Percentiles rank a stretch among this genome's conserved stretches.
Evolutionary conservation across 306 rosid species (phyloP).

Genomic region (Corylus avellana): DNA sequence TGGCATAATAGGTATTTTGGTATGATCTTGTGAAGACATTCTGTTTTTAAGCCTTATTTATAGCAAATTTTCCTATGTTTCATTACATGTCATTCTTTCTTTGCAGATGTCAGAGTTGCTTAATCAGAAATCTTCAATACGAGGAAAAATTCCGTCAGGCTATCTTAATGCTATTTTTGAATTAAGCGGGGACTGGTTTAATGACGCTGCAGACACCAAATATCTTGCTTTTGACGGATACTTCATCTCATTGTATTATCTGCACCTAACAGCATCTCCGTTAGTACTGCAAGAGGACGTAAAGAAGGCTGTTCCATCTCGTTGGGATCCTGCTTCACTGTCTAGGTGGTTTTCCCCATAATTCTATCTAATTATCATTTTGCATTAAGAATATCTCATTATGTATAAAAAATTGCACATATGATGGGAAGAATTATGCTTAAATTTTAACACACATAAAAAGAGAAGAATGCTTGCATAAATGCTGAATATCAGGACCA

Average conservation of each 20-base stretch:
- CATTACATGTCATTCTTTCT: constrained; percentile 25
- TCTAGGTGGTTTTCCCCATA: constrained; percentile 55
- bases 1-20: neutral
- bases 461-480: neutral
- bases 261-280: constrained; percentile 80
- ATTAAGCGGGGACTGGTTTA: constrained; percentile 84
- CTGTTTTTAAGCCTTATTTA: constrained; percentile 20
- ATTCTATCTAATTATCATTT: neutral
- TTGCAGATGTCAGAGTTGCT: constrained; percentile 95
- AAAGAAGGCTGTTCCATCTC: constrained; percentile 85
- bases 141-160: constrained; percentile 96
- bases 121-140: constrained; percentile 77
- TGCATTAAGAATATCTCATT: neutral
- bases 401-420: neutral
- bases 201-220: constrained; percentile 77
- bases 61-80: constrained; percentile 1
- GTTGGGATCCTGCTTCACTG: constrained; percentile 91
- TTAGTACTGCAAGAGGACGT: constrained; percentile 64
- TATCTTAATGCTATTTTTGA: constrained; percentile 80
- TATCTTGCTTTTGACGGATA: constrained; percentile 85
- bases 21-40: constrained; percentile 7
- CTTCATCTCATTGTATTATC: constrained; percentile 75
- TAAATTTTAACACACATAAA: neutral
- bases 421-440: neutral
- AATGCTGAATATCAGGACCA: neutral